phyloP scores from a whole-genome alignment of 129 eudicot genomes.

The Tanacetum coccineum region DNA sequence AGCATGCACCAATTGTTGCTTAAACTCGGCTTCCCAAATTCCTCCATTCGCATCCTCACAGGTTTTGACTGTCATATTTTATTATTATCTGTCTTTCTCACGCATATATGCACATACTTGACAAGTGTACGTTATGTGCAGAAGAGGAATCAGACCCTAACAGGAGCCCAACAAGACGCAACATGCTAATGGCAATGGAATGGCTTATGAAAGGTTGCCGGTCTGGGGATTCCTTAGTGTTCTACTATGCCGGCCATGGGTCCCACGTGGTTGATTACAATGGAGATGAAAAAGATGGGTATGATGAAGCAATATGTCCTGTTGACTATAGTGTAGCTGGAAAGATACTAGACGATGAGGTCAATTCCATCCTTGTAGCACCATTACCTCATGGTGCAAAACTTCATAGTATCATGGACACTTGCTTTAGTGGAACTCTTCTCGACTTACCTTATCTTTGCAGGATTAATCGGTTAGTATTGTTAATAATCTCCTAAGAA shows the following conservation, averaged over 20 bases:
- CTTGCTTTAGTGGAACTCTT: constrained; percentile 75
- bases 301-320: constrained; percentile 61
- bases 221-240: constrained; percentile 77
- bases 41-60: constrained; percentile 57
- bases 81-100: not conserved
- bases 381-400: constrained; percentile 66
- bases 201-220: constrained; percentile 65
- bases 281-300: constrained; percentile 68
- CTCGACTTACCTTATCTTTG: constrained; percentile 62
- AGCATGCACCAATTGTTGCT: constrained; percentile 42
- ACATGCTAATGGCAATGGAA: constrained; percentile 45
- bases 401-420: constrained; percentile 72
- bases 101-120: not conserved
- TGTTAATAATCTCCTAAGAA: not conserved
- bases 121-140: constrained; percentile 9
- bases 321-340: constrained; percentile 60
- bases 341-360: constrained; percentile 70
- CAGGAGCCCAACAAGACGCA: constrained; percentile 51
- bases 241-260: constrained; percentile 77
- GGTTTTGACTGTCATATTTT: constrained; percentile 32
- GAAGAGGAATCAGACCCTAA: constrained; percentile 52
- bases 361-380: constrained; percentile 59
- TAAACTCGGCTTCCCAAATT: constrained; percentile 44
- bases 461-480: constrained; percentile 45
- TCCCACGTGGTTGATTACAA: constrained; percentile 41